Evolutionary conservation across 2,329 filamentous ascomycete genomes (phyloP).

Genomic region (Chaetomium sp.): DNA sequence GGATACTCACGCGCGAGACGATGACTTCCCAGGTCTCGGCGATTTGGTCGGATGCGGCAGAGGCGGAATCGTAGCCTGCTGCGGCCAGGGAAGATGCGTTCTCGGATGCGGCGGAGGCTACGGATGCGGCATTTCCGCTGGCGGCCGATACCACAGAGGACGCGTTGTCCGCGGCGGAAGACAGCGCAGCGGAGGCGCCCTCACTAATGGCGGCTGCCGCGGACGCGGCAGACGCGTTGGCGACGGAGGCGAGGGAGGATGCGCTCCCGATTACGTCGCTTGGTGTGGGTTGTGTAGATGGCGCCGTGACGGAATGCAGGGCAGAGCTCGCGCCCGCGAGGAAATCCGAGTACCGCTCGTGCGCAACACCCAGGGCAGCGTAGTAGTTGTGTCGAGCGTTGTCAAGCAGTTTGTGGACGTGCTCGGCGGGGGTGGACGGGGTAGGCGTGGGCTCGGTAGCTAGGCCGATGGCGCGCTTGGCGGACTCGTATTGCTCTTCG

Average conservation of each 20-base stretch:
- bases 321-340: conserved; percentile 64
- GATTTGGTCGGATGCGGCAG: conserved; percentile 18
- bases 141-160: conserved; percentile 34
- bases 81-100: conserved; percentile 24
- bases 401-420: conserved; percentile 52
- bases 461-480: conserved; percentile 58
- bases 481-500: conserved; percentile 62
- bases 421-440: conserved; percentile 37
- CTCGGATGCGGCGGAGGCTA: conserved; percentile 22
- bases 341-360: conserved; percentile 73
- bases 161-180: conserved; percentile 44
- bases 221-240: conserved; percentile 39
- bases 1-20: conserved; percentile 58
- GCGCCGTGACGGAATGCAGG: conserved; percentile 52
- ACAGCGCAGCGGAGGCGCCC: conserved; percentile 38
- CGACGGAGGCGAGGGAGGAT: conserved; percentile 41
- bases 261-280: conserved; percentile 46
- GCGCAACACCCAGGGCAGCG: conserved; percentile 69
- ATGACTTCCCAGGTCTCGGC: conserved; percentile 57
- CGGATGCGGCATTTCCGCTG: conserved; percentile 32
- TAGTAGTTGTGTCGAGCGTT: conserved; percentile 65
- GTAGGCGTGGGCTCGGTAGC: conserved; percentile 46
- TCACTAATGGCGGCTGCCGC: conserved; percentile 43
- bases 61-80: conserved; percentile 17
- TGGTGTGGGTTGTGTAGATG: conserved; percentile 55